These are phyloP conservation scores for Teratosphaeria pseudoeucalypti DNA, from an alignment of 2,329 filamentous ascomycete genomes.

Conservation along the genomic window DNA sequence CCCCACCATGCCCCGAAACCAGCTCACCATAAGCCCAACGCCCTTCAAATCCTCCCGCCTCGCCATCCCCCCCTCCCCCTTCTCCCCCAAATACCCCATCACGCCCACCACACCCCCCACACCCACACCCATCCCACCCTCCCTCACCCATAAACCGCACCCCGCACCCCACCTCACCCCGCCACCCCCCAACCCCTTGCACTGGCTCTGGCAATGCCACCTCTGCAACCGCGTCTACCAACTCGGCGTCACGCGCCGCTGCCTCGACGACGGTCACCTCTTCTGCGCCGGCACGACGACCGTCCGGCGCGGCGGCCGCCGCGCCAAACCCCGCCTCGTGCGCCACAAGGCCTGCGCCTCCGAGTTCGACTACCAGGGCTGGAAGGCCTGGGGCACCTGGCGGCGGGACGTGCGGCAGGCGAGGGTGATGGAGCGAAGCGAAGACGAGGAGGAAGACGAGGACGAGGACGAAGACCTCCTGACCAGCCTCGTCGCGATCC, in stretches of 20 bases:
- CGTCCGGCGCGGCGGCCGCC: conserved; percentile 26
- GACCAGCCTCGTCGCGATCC: neutral
- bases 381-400: conserved; percentile 40
- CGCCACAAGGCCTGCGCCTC: conserved; percentile 35
- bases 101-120: conserved; percentile 5
- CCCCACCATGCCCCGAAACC: conserved; percentile 17
- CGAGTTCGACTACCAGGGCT: conserved; percentile 45
- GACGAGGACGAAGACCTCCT: conserved; percentile 4
- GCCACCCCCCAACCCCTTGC: conserved; percentile 22
- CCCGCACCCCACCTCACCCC: conserved; percentile 9
- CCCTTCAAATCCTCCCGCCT: conserved; percentile 36
- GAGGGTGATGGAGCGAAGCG: conserved; percentile 12
- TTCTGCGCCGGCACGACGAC: conserved; percentile 42
- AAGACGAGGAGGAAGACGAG: conserved; percentile 5
- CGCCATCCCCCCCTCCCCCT: conserved; percentile 35
- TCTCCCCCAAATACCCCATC: conserved; percentile 23
- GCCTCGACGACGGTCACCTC: conserved; percentile 43
- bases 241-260: conserved; percentile 41
- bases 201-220: conserved; percentile 47
- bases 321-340: conserved; percentile 17
- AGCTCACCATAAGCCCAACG: conserved; percentile 26
- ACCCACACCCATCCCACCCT: neutral
- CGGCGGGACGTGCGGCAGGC: conserved; percentile 18
- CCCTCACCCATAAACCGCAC: conserved; percentile 1
- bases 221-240: conserved; percentile 38